phyloP scores from a whole-genome alignment of 768 basidiomycete species.

The Gyrodon lividus region DNA sequence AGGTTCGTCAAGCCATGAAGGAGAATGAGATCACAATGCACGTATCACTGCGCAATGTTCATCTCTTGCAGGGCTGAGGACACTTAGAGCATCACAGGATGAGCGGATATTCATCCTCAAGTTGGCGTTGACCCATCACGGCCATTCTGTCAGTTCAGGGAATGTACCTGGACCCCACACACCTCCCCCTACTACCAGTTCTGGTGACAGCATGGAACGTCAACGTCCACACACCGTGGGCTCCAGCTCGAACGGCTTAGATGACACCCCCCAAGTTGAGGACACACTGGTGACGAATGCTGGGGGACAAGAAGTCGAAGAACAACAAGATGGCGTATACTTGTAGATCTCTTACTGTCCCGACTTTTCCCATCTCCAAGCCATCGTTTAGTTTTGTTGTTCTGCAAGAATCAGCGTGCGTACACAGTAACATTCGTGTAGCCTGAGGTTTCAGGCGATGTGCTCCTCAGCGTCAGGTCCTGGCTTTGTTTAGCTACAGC shows the following conservation, averaged over 20 bases:
- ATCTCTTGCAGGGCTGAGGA: constrained; percentile 12
- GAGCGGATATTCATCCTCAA: constrained; percentile 71
- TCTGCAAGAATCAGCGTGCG: no score
- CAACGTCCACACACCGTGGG: constrained; percentile 3
- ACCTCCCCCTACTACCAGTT: background rate
- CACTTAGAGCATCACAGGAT: constrained; percentile 68
- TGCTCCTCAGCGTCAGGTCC: no score
- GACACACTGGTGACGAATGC: background rate
- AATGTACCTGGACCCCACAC: constrained; percentile 4
- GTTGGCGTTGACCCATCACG: constrained; percentile 63
- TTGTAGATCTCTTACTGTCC: constrained; percentile 20
- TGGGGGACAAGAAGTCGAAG: constrained; percentile 2
- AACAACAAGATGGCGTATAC: constrained; percentile 23
- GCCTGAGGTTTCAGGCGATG: no score
- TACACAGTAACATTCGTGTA: background rate
- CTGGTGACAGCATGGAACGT: background rate
- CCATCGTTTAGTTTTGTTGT: background rate
- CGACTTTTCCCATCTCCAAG: no score
- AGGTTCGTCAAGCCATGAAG: constrained; percentile 56
- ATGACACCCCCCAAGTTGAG: background rate
- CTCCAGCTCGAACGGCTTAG: constrained; percentile 17
- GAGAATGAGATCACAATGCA: constrained; percentile 77
- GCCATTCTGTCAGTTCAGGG: constrained; percentile 40
- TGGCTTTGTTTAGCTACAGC: no score
- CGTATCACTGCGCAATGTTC: constrained; percentile 33